Conservation (phyloP, 164 flowering plant species). For the Liriodendron chinense region DNA sequence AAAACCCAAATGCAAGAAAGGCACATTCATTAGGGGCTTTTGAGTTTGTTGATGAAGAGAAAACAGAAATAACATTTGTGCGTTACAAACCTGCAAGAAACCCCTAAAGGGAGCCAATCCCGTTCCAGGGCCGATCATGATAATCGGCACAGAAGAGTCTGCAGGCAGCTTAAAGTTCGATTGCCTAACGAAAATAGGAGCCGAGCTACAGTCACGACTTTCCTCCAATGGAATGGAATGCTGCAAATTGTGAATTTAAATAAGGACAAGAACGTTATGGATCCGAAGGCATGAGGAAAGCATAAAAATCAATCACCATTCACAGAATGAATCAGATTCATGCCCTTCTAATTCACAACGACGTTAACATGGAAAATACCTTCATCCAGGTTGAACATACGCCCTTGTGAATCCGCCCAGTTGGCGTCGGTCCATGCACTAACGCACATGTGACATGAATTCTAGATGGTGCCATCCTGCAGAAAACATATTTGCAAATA, state of each 20-base stretch:
- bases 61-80: not conserved
- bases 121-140: constrained; percentile 92
- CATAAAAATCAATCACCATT: not conserved
- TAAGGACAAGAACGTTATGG: not conserved
- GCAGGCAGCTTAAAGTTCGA: constrained; percentile 81
- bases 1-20: constrained; percentile 3
- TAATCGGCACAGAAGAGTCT: constrained; percentile 56
- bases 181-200: constrained; percentile 75
- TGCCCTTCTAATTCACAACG: not conserved
- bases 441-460: constrained; percentile 91
- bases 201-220: constrained; percentile 62
- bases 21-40: no score
- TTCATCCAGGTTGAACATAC: constrained; percentile 98
- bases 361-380: constrained; percentile 33
- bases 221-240: constrained; percentile 61
- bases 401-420: constrained; percentile 88
- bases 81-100: constrained; percentile 75
- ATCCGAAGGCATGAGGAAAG: not conserved
- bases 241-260: constrained; percentile 22
- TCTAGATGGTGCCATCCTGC: constrained; percentile 54
- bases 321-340: not conserved
- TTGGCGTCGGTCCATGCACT: constrained; percentile 74
- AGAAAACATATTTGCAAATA: not conserved
- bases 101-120: constrained; percentile 95
- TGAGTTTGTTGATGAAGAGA: not conserved